A percentile compares a stretch with the other conserved stretches of the same genome.
phyloP scores from a whole-genome alignment of 1,284 basidiomycete genomes.

The Tranzscheliella williamsii region DNA sequence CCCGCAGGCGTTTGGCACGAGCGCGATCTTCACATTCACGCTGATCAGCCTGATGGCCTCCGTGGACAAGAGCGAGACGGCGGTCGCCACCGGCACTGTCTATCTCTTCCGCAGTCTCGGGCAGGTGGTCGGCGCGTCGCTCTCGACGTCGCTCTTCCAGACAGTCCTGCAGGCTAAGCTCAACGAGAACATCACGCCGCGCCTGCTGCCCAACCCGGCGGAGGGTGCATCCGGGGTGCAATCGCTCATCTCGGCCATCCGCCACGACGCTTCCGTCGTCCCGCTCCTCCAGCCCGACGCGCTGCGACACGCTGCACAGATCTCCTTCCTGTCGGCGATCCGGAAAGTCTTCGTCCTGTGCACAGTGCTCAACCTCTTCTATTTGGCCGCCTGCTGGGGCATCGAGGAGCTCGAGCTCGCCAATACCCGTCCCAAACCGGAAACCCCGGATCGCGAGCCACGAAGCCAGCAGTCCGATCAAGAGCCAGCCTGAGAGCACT shows the following conservation, averaged over 20 bases:
- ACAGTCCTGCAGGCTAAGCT: slow-evolving; percentile 70
- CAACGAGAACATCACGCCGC: slow-evolving; percentile 67
- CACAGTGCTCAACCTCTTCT: slow-evolving; percentile 68
- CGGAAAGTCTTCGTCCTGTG: slow-evolving; percentile 82
- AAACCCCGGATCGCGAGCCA: too few species aligned
- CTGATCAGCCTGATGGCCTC: slow-evolving; percentile 66
- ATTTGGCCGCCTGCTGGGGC: slow-evolving; percentile 23
- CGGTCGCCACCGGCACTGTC: slow-evolving; percentile 78
- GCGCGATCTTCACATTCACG: slow-evolving; percentile 78
- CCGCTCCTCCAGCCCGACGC: slow-evolving; percentile 68
- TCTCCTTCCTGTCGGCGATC: slow-evolving; percentile 80
- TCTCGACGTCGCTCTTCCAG: slow-evolving; percentile 79
- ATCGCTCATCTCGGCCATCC: slow-evolving; percentile 71
- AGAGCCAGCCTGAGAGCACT: too few species aligned
- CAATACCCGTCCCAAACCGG: background rate
- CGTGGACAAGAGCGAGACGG: slow-evolving; percentile 64
- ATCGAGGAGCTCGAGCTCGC: slow-evolving; percentile 20
- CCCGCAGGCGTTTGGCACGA: slow-evolving; percentile 63
- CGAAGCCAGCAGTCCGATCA: too few species aligned
- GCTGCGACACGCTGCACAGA: slow-evolving; percentile 72
- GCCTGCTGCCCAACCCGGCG: slow-evolving; percentile 64
- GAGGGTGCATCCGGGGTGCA: slow-evolving; percentile 40
- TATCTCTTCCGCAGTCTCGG: slow-evolving; percentile 74
- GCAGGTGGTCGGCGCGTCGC: slow-evolving; percentile 79
- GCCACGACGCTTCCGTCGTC: slow-evolving; percentile 80